A percentile compares a stretch with the other conserved stretches of the same genome.
phyloP scores from a whole-genome alignment of 768 basidiomycete genomes.

The Amanita pseudoporphyria region DNA sequence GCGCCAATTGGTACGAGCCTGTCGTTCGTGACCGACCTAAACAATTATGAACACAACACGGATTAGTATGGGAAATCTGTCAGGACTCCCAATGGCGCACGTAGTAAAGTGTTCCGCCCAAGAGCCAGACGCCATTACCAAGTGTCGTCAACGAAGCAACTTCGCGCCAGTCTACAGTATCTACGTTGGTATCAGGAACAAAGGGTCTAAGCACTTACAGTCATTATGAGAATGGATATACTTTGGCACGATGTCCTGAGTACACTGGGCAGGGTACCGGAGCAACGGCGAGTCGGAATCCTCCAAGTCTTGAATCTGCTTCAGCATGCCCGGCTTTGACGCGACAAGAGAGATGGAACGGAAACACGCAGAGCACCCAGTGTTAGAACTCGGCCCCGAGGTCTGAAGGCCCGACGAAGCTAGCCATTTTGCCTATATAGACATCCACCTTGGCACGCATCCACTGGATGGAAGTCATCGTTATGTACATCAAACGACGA shows the following conservation, averaged over 20 bases:
- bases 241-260: constrained; percentile 37
- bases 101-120: constrained; percentile 32
- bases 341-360: not conserved
- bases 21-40: constrained; percentile 37
- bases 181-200: not conserved
- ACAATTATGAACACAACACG: not conserved
- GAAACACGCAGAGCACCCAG: not conserved
- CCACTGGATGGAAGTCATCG: too few relatives aligned
- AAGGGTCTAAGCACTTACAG: constrained; percentile 22
- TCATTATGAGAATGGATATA: constrained; percentile 47
- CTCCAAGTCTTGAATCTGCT: constrained; percentile 15
- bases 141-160: constrained; percentile 39
- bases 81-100: constrained; percentile 16
- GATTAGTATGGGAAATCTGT: not conserved
- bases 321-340: constrained; percentile 1
- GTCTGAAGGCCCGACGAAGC: too few relatives aligned
- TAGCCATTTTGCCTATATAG: not conserved
- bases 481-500: too few relatives aligned
- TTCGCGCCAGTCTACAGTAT: constrained; percentile 37
- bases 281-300: constrained; percentile 27
- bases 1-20: constrained; percentile 30
- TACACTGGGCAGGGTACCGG: constrained; percentile 36
- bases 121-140: constrained; percentile 38
- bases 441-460: not conserved
- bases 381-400: too few relatives aligned